Percentiles rank a stretch among this genome's conserved stretches.
phyloP scores from a whole-genome alignment of 73 alveolate species.

The Uronychia setigera region DNA sequence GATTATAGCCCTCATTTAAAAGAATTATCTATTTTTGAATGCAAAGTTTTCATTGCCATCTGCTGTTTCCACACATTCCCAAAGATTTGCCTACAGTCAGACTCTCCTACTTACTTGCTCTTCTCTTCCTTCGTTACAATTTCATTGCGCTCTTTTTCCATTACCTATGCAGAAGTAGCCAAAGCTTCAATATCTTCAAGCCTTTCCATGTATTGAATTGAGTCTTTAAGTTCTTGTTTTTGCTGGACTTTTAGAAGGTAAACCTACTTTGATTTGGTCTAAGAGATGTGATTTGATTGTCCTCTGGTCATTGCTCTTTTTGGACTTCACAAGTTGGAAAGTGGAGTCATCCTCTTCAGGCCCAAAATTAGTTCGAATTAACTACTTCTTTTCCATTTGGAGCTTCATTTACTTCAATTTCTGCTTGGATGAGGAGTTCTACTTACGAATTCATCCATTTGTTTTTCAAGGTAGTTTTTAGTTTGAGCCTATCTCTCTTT shows the following conservation, averaged over 20 bases:
- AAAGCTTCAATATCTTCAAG: constrained; percentile 14
- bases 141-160: constrained; percentile 33
- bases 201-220: not conserved
- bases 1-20: too few relatives aligned
- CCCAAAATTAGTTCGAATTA: constrained; percentile 34
- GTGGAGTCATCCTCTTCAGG: constrained; percentile 43
- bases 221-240: not conserved
- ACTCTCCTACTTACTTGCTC: constrained; percentile 1
- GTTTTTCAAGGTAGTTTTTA: constrained; percentile 2
- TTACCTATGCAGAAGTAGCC: constrained; percentile 14
- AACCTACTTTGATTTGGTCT: not conserved
- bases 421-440: not conserved
- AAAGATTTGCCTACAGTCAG: not conserved
- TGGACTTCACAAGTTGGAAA: not conserved
- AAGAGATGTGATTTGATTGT: not conserved
- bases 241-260: not conserved
- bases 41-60: constrained; percentile 30
- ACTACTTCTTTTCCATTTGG: constrained; percentile 3
- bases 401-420: constrained; percentile 3
- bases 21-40: constrained; percentile 2
- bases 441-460: constrained; percentile 15
- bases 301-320: not conserved
- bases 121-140: constrained; percentile 5
- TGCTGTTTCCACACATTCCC: constrained; percentile 33
- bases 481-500: not conserved